Base-by-base conservation (phyloP, 148 eudicot species). In the Vaccinium myrtillus region DNA sequence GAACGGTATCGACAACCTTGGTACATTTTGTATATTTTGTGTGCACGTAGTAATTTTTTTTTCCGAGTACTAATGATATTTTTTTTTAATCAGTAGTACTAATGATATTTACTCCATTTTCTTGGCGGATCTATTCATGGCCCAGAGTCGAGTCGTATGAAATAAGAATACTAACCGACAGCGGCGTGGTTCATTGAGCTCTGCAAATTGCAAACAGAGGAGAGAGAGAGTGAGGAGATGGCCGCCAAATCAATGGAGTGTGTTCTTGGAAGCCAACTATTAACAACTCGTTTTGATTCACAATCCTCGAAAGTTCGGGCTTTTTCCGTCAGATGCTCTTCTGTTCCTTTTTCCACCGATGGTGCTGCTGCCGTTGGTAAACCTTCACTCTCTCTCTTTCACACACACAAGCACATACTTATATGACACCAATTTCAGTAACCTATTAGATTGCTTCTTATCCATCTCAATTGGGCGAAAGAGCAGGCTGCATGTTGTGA, bases 291-390 rank as follows among this genome's bases (percentile, higher is more conserved):
- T 8, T 54, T 81, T 12, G 32, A 80, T 61, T 61, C 69, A n/a
- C 81, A 83, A 3, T 30, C 87, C 39, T 70, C 78, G 0, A 82
- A 75, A 82, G 73, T 79, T 39, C 76, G 86, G 76, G 50, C 82
- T 32, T 88, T 85, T 27, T 79, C 87, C 27, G 36, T 90, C 75
- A 90, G 78, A 36, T 90, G 90, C 90, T 87, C 81, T 8, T 74
- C 90, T 39, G 74, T 69, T 76, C 25, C 91, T 30, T 85, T 80
- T 77, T 71, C 89, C 81, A 76, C 84, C 23, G 84, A 74, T 58
- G 69, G 69, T 63, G 71, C 79, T 25, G 84, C 88, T 18, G 82
- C 87, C 75, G 30, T 67, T 70, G 83, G 82, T 83, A 85, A 19
- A 63, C 13, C 69, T 63, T 12, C 27, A 50, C 16, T 23, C 21